Evolutionary conservation across 106 monocot genomes (phyloP), one percentile per base, ranked within the genome.

Genomic region (Dioscorea dumetorum): DNA sequence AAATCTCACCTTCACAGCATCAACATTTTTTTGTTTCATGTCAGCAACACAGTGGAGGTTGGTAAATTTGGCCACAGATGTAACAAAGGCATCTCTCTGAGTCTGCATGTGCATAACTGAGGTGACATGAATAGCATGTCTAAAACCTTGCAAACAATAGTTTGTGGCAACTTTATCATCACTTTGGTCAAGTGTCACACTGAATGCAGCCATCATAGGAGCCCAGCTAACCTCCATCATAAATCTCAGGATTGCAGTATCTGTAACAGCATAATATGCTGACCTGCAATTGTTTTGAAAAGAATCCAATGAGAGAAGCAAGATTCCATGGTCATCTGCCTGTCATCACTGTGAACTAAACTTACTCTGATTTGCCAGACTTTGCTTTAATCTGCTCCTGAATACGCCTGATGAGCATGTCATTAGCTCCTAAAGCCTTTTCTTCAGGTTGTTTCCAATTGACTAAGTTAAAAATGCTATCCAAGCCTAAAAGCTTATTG

Each of bases 21-120:
- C 99, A 70, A 93, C 84, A 81, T 99, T 99, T 74, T 99, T 99
- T 81, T 99, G 93, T 72, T 90, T 99, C 90, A 99, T 99, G 66
- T 99, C 93, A 31, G 93, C 92, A 65, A 84, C 99, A 87, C 78
- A 83, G 54, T 93, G 99, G 34, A 99, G 83, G 68, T 85, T 90
- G 5, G 99, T 99, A 75, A 99, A 93, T 74, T 99, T 99, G 11
- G 99, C 92, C 17, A 99, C 87, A 63, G 99, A 93, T 61, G 99
- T 99, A 73, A 99, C 99, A 80, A 90, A 99, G 23, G 99, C 99
- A 85, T 99, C 99, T 73, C 99, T 80, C 67, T 93, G 99, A 52
- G 99, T 99, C 67, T 93, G 93, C 99, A 99, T 99, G 51, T 69
- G 75, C 92, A 99, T 87, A 17, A 99, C 87, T 33, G 93, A 80